These are phyloP conservation scores for Aegilops umbellulata DNA, from an alignment of 176 grass and related monocot genomes.

Conservation along the genomic window DNA sequence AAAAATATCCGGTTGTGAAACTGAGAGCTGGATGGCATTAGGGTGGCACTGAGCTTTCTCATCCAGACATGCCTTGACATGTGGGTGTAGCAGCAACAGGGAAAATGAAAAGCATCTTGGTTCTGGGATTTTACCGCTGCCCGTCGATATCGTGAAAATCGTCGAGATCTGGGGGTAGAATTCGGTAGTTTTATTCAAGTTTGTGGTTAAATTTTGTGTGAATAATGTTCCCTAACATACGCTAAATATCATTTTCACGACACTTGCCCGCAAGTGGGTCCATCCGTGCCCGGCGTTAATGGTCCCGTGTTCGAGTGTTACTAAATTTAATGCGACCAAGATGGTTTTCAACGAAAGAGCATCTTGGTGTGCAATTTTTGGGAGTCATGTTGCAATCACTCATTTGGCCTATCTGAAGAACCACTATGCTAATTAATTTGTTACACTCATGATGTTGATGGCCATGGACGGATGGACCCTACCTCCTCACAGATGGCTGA, in stretches of 20 bases:
- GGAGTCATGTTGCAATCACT: not conserved
- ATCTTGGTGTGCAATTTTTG: not conserved
- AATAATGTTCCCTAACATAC: not conserved
- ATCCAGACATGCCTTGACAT: not conserved
- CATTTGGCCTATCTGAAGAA: slow-evolving; percentile 17
- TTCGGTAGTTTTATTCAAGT: not conserved
- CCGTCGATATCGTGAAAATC: not conserved
- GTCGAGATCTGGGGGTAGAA: no score
- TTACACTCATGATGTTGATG: not conserved
- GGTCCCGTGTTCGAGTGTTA: not conserved
- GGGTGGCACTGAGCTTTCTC: not conserved
- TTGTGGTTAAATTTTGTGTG: not conserved
- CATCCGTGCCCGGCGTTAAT: not conserved
- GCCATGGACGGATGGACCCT: no score
- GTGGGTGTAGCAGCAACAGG: not conserved
- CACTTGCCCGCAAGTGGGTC: not conserved
- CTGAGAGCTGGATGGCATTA: not conserved
- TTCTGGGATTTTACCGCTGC: not conserved
- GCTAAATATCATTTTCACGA: not conserved
- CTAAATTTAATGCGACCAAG: not conserved
- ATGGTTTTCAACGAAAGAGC: not conserved
- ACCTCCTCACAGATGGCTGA: not conserved
- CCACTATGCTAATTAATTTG: slow-evolving; percentile 13
- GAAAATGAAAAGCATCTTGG: not conserved
- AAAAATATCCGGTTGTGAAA: slow-evolving; percentile 6